Evolutionary conservation across 352 stramenopile species (phyloP).

Genomic region (Phytophthora macrochlamydospora): DNA sequence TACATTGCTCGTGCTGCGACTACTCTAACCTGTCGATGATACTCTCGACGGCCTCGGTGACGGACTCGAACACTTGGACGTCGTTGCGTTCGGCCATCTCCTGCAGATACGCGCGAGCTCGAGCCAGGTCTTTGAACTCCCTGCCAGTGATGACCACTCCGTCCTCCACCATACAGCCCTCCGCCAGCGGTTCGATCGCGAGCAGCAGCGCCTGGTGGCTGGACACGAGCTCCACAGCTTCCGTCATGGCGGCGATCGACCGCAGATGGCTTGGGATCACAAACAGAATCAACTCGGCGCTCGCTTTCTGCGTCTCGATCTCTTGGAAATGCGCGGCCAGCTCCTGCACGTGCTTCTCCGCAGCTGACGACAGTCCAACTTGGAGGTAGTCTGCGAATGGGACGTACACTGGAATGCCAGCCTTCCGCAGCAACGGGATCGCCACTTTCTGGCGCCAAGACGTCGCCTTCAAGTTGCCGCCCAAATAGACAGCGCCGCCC

Average conservation of each 20-base stretch:
- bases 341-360: constrained; percentile 32
- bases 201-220: constrained; percentile 74
- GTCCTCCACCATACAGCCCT: constrained; percentile 67
- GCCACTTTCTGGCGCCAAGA: constrained; percentile 79
- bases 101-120: constrained; percentile 79
- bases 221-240: constrained; percentile 79
- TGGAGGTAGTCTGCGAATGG: constrained; percentile 76
- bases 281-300: constrained; percentile 83
- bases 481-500: constrained; percentile 71
- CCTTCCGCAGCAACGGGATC: constrained; percentile 74
- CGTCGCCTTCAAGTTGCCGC: constrained; percentile 72
- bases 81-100: constrained; percentile 87
- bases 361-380: constrained; percentile 52
- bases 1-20: constrained; percentile 3
- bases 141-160: constrained; percentile 50
- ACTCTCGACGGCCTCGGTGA: constrained; percentile 60
- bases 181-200: constrained; percentile 73
- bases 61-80: constrained; percentile 74
- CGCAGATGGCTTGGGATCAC: constrained; percentile 77
- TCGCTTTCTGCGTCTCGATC: constrained; percentile 63
- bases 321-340: constrained; percentile 53
- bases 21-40: constrained; percentile 68
- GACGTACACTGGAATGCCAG: constrained; percentile 76
- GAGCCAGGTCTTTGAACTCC: constrained; percentile 84
- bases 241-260: constrained; percentile 85